Conservation (phyloP, 1,139 yeast species). For the Blastobotrys elegans region DNA sequence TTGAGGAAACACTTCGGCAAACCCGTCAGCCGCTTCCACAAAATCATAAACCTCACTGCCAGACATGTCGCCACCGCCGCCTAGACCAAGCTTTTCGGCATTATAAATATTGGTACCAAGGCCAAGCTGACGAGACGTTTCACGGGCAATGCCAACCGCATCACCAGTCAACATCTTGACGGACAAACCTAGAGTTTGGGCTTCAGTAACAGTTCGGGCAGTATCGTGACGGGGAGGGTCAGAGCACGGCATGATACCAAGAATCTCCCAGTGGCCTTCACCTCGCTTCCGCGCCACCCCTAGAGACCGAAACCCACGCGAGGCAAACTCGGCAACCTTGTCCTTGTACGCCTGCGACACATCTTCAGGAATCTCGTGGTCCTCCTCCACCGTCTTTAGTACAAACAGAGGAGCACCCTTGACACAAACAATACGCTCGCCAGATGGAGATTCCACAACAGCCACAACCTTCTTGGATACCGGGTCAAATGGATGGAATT, state of each 20-base stretch:
- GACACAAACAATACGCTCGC: constrained; percentile 62
- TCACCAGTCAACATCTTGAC: constrained; percentile 73
- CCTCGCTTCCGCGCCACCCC: constrained; percentile 73
- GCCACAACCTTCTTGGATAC: constrained; percentile 70
- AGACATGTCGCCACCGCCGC: constrained; percentile 71
- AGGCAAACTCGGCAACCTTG: constrained; percentile 68
- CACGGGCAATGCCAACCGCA: constrained; percentile 72
- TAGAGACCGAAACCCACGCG: constrained; percentile 69
- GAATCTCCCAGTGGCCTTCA: constrained; percentile 67
- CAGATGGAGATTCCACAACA: constrained; percentile 62
- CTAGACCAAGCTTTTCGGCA: constrained; percentile 66
- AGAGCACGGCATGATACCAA: constrained; percentile 70
- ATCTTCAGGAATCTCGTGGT: constrained; percentile 61
- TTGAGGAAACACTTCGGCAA: constrained; percentile 97
- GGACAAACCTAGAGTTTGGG: constrained; percentile 59
- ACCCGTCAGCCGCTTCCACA: constrained; percentile 95
- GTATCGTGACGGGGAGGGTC: constrained; percentile 75
- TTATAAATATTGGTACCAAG: constrained; percentile 67
- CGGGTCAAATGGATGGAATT: constrained; percentile 69
- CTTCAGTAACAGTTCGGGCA: constrained; percentile 63
- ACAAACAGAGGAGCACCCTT: constrained; percentile 73
- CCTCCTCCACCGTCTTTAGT: constrained; percentile 64
- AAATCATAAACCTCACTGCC: constrained; percentile 78
- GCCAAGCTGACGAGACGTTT: constrained; percentile 66
- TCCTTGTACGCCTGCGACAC: constrained; percentile 60